Evolutionary conservation across 2,329 filamentous ascomycete species (phyloP), one percentile per base, ranked within the genome.

Genomic region (Aspergillus melleus): DNA sequence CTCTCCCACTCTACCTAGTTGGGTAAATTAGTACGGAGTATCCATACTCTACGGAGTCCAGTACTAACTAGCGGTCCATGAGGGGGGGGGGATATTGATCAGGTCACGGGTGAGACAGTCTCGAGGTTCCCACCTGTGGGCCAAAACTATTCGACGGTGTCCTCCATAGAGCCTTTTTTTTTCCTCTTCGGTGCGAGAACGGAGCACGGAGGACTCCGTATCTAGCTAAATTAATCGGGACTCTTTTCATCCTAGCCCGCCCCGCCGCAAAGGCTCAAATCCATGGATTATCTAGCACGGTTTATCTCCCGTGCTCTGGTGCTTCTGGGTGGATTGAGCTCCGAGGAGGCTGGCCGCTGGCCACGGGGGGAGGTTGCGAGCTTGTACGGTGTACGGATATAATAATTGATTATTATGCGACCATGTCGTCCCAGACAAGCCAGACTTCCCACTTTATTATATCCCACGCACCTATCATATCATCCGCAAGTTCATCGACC

Each of bases 131-230:
- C 44, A 26, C 32, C 36, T 55, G 52, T 56, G 59, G 52, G 56
- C 59, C 55, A 29, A 58, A 58, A 58, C 55, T 53, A 50, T 58
- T 57, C 24, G 51, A 47, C 47, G 55, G 51, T 55, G 36, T 49
- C 47, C 47, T 58, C 51, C 26, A 39, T 42, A 50, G 49, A 49
- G 8, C 29, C 30, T 19, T 14, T 39, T 20, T 50, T 19, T 22
- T n/a, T n/a, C n/a, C n/a, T n/a, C 12, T 36, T 58, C 52, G 52
- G 57, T 59, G 54, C 49, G 52, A 51, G 32, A 16, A 54, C 46
- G 57, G 52, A 53, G 50, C 52, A 59, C 57, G 52, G 57, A 59
- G 47, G 52, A 49, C 52, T 59, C 57, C 57, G 56, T 54, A 42
- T 55, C 52, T 39, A 49, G 30, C 32, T 55, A 32, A 59, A 32